These are phyloP conservation scores for Pseudopithomyces maydicus DNA, from an alignment of 2,329 filamentous ascomycete species.

Conservation along the genomic window DNA sequence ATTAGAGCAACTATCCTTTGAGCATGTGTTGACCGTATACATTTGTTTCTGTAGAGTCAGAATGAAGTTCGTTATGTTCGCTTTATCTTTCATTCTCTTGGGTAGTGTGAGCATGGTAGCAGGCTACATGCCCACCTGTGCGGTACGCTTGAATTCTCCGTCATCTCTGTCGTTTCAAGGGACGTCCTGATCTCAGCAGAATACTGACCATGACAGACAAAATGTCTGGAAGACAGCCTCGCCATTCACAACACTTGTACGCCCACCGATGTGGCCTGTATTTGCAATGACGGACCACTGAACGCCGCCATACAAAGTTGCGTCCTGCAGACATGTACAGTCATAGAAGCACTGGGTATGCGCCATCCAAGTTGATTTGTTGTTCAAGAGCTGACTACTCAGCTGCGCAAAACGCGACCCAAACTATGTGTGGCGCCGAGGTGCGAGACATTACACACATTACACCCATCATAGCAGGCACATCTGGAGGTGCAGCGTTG, in stretches of 20 bases:
- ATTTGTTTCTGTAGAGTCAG: neutral
- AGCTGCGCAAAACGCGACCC: constrained; percentile 47
- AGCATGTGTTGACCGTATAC: neutral
- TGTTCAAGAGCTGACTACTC: neutral
- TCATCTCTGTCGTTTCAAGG: neutral
- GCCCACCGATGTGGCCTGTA: constrained; percentile 14
- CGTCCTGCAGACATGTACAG: constrained; percentile 14
- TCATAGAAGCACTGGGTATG: constrained; percentile 20
- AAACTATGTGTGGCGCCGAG: constrained; percentile 40
- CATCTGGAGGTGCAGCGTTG: constrained; percentile 29
- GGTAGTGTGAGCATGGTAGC: neutral
- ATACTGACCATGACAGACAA: neutral
- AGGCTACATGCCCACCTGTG: neutral
- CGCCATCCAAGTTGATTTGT: neutral
- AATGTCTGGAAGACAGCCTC: constrained; percentile 3
- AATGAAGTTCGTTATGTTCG: neutral
- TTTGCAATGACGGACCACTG: constrained; percentile 12
- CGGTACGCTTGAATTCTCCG: neutral
- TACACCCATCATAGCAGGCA: constrained; percentile 26
- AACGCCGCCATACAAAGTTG: constrained; percentile 17
- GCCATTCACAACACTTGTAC: neutral
- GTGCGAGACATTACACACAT: constrained; percentile 39
- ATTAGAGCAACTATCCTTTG: neutral
- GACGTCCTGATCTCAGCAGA: neutral
- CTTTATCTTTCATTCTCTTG: neutral